Evolutionary conservation across 805 yeast genomes (phyloP).

Genomic region (Saccharomycopsis oosterbeekiorum): DNA sequence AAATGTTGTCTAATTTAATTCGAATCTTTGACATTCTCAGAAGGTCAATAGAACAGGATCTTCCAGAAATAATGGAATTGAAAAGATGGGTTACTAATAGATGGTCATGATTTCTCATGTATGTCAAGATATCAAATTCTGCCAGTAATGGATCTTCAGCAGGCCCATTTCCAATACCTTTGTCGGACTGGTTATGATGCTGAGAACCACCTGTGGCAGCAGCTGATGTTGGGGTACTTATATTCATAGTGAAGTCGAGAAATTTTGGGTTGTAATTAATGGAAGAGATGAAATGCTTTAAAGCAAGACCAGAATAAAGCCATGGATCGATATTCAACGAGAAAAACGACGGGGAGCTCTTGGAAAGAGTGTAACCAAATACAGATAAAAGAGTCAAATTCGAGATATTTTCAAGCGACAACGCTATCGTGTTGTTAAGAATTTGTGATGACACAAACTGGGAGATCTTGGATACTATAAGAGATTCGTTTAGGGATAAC

Average conservation of each 20-base stretch:
- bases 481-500: slow-evolving; percentile 30
- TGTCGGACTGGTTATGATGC: slow-evolving; percentile 5
- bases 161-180: slow-evolving; percentile 11
- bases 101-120: slow-evolving; percentile 45
- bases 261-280: slow-evolving; percentile 20
- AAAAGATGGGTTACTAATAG: slow-evolving; percentile 41
- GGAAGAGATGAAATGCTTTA: slow-evolving; percentile 35
- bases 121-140: slow-evolving; percentile 38
- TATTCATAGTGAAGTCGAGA: slow-evolving; percentile 12
- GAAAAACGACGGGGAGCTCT: slow-evolving; percentile 20
- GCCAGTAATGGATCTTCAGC: neutral
- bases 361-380: slow-evolving; percentile 39
- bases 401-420: slow-evolving; percentile 39
- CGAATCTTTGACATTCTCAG: slow-evolving; percentile 38
- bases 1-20: slow-evolving; percentile 34
- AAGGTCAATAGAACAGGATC: slow-evolving; percentile 39
- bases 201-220: neutral
- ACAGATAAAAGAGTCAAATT: slow-evolving; percentile 40
- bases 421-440: slow-evolving; percentile 23
- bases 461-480: slow-evolving; percentile 29
- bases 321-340: slow-evolving; percentile 39
- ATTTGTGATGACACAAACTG: slow-evolving; percentile 22
- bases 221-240: neutral
- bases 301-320: slow-evolving; percentile 41
- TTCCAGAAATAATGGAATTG: slow-evolving; percentile 41